Base-by-base conservation (phyloP, 495 filamentous ascomycete species). In the Saxispiralis lemnorum region DNA sequence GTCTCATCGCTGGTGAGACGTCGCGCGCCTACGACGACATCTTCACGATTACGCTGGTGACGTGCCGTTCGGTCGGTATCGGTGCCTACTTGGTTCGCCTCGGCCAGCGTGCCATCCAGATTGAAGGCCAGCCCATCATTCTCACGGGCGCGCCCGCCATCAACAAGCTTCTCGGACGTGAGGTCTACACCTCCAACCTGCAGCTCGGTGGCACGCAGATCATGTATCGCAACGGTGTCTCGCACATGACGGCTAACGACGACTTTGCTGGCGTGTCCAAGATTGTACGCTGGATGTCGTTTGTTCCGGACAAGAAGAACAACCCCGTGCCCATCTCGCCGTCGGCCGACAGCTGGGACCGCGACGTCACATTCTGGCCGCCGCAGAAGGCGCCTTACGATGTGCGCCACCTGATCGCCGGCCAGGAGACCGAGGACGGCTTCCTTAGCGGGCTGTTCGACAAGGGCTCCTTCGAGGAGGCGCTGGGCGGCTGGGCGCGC, bases 211-310 rank as follows among this genome's bases (percentile, higher is more conserved):
- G 89, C 53, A 96, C 89, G 33, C 89, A 97, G 66, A 97, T 97
- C 71, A 97, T 97, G 89, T 96, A 97, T 75, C 88, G 79, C 67
- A 97, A 97, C 59, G 89, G 89, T 73, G 92, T 97, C 19, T 96
- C 92, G 7, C 89, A 97, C 67, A 82, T 96, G 79, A 95, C 88
- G 48, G 89, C 89, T 57, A 82, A 78, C 55, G 89, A 97, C 59
- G 89, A 97, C 69, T 96, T 96, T 46, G 85, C 85, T 49, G 89
- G 89, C 72, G 85, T 97, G 12, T 79, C 82, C 63, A 93, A 93
- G 76, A 96, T 97, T 57, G 81, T 96, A 21, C 79, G 93, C 54
- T 97, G 89, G 89, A 76, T 97, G 68, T 82, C 85, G 2, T 97
- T 83, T 58, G 82, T 97, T 17, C 89, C 89, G 18, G 92, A 94